A percentile compares a stretch with the other conserved stretches of the same genome.
These are phyloP conservation scores for Emiliania huxleyi DNA, from an alignment of 78 protist genomes.

Conservation along the genomic window DNA sequence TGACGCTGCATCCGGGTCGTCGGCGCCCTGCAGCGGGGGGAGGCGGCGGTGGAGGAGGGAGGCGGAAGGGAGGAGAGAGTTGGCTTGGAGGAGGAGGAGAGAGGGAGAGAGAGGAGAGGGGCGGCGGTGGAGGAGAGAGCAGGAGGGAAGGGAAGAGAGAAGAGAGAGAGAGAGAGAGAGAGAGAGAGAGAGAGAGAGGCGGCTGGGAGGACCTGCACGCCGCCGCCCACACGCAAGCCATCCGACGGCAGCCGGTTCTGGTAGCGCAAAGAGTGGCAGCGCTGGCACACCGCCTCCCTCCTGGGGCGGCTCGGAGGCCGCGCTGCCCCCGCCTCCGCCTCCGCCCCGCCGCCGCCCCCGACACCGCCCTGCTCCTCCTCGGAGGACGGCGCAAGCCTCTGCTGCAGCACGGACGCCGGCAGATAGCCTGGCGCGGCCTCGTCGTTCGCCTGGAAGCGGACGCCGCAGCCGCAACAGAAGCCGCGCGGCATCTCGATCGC, in stretches of 20 bases:
- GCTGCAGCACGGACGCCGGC: not conserved
- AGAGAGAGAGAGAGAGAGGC: no score
- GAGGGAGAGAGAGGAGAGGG: no score
- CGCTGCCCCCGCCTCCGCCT: not conserved
- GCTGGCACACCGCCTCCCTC: not conserved
- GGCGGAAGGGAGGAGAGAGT: no score
- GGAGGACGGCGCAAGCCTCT: not conserved
- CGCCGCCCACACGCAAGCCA: not conserved
- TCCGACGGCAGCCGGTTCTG: not conserved
- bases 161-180: no score
- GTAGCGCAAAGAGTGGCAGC: not conserved
- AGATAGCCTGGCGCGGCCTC: not conserved
- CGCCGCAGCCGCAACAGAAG: not conserved
- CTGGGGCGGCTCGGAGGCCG: no score
- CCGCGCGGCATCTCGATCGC: not conserved
- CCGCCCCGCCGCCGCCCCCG: not conserved
- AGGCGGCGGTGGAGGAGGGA: no score
- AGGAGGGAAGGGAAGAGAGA: no score
- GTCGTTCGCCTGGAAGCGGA: not conserved
- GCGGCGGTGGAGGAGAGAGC: no score
- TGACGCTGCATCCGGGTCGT: not conserved
- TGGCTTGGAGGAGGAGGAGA: no score
- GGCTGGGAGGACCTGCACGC: no score
- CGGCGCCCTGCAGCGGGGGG: no score
- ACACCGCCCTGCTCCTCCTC: not conserved